Conservation (phyloP, 441 rosid species). For the Cnidoscolus chayamansa region DNA sequence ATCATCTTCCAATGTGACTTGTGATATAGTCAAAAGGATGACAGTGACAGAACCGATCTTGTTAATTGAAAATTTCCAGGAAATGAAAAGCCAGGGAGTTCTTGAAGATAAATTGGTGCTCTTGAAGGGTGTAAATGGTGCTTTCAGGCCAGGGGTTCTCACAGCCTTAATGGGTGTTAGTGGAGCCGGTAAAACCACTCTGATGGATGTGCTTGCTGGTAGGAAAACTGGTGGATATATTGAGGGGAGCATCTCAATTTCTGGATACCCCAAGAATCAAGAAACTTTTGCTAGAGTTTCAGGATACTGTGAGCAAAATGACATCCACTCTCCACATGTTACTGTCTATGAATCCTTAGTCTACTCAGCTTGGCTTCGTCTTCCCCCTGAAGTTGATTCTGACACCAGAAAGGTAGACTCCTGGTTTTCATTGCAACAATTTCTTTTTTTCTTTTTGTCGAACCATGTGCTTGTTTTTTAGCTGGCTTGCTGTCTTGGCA, state of each 20-base stretch:
- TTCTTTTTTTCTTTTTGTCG: neutral
- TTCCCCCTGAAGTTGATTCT: slow-evolving; percentile 32
- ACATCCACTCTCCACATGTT: slow-evolving; percentile 41
- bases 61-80: slow-evolving; percentile 30
- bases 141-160: slow-evolving; percentile 88
- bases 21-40: neutral
- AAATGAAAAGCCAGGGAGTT: slow-evolving; percentile 52
- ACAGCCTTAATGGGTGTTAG: slow-evolving; percentile 89
- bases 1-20: too few relatives aligned
- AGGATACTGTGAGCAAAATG: slow-evolving; percentile 46
- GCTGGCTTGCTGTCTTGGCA: neutral
- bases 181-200: slow-evolving; percentile 74
- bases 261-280: slow-evolving; percentile 46
- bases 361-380: slow-evolving; percentile 51
- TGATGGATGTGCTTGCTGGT: slow-evolving; percentile 50
- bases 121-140: slow-evolving; percentile 63
- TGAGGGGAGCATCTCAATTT: slow-evolving; percentile 39
- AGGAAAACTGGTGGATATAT: slow-evolving; percentile 45
- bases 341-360: slow-evolving; percentile 42
- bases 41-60: neutral
- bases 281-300: slow-evolving; percentile 45
- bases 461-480: neutral
- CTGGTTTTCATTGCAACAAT: neutral
- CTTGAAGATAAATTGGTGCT: slow-evolving; percentile 49
- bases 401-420: slow-evolving; percentile 41